phyloP scores from a whole-genome alignment of 2,329 filamentous ascomycete genomes.

The Pseudogymnoascus verrucosus region DNA sequence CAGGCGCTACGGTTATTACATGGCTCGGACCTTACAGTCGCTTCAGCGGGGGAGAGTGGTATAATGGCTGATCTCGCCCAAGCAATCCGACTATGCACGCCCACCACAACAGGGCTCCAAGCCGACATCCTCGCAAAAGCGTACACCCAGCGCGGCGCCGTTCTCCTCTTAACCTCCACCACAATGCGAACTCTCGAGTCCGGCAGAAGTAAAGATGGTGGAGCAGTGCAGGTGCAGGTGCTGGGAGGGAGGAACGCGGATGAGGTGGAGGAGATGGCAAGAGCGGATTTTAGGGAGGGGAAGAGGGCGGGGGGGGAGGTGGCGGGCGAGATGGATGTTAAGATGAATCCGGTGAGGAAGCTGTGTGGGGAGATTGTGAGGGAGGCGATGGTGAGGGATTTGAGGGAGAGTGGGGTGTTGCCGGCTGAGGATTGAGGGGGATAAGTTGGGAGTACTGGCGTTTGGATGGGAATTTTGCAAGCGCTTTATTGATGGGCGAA shows the following conservation, averaged over 20 bases:
- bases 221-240: conserved; percentile 7
- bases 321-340: conserved; percentile 55
- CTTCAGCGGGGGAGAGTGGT: conserved; percentile 33
- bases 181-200: conserved; percentile 20
- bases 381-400: conserved; percentile 65
- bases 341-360: conserved; percentile 60
- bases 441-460: background rate
- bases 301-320: conserved; percentile 59
- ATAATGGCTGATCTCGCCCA: conserved; percentile 14
- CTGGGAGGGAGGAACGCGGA: conserved; percentile 39
- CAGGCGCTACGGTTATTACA: conserved; percentile 57
- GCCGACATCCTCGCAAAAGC: conserved; percentile 59
- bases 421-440: background rate
- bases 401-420: conserved; percentile 26
- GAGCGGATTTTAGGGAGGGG: conserved; percentile 54
- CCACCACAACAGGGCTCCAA: conserved; percentile 47
- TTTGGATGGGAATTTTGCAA: background rate
- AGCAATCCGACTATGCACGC: conserved; percentile 33
- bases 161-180: conserved; percentile 54
- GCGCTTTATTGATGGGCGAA: background rate
- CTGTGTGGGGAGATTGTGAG: conserved; percentile 61
- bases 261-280: conserved; percentile 55
- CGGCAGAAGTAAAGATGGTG: background rate
- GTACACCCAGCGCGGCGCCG: conserved; percentile 62
- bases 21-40: conserved; percentile 47